These are phyloP conservation scores for Aspergillus eucalypticola DNA, from an alignment of 2,329 filamentous ascomycete species.

Conservation along the genomic window DNA sequence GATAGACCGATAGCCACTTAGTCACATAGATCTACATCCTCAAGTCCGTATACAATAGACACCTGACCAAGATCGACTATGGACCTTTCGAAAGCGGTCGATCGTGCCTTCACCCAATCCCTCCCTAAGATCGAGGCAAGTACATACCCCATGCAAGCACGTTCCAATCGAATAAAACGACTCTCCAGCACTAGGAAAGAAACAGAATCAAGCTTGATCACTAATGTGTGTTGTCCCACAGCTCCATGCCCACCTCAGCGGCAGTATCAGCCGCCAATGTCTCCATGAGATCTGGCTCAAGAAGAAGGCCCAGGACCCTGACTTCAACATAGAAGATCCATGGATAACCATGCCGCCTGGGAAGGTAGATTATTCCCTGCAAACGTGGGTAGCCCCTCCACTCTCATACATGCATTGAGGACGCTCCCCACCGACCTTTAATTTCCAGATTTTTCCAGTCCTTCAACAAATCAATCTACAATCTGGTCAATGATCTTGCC, in stretches of 20 bases:
- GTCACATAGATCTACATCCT: not conserved
- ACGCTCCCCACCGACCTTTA: not conserved
- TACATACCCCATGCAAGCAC: not conserved
- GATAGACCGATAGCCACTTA: not conserved
- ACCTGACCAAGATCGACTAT: slow-evolving; percentile 18
- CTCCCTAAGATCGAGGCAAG: slow-evolving; percentile 42
- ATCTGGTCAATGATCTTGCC: slow-evolving; percentile 64
- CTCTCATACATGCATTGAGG: not conserved
- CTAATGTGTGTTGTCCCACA: slow-evolving; percentile 34
- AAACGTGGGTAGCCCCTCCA: slow-evolving; percentile 57
- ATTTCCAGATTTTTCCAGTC: slow-evolving; percentile 67
- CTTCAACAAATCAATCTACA: slow-evolving; percentile 78
- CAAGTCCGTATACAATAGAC: not conserved
- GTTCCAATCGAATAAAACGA: not conserved
- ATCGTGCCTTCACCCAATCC: slow-evolving; percentile 31
- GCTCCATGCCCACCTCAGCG: slow-evolving; percentile 79
- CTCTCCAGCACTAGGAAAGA: not conserved
- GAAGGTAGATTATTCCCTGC: slow-evolving; percentile 71
- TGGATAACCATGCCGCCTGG: slow-evolving; percentile 66
- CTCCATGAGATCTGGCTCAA: slow-evolving; percentile 72
- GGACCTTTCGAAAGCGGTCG: slow-evolving; percentile 30
- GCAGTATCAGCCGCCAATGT: slow-evolving; percentile 71
- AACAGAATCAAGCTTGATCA: slow-evolving; percentile 5
- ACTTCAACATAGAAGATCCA: slow-evolving; percentile 66
- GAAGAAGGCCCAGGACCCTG: slow-evolving; percentile 55